Conservation (phyloP, 495 filamentous ascomycete genomes). For the Aspergillus sclerotiicarbonarius region DNA sequence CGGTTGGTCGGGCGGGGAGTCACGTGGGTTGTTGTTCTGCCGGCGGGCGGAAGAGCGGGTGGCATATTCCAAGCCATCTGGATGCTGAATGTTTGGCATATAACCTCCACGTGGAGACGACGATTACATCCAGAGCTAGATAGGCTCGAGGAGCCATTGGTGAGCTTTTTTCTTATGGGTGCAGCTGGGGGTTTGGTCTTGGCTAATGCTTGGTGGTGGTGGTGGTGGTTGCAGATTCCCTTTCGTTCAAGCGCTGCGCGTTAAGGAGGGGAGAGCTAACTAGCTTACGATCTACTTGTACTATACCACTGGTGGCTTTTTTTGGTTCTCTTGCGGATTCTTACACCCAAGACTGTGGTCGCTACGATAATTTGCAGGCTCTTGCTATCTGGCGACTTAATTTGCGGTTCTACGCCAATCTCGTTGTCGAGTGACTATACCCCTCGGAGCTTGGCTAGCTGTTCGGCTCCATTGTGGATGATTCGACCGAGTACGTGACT, state of each 20-base stretch:
- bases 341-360: background rate
- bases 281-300: background rate
- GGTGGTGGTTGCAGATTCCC: background rate
- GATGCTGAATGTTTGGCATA: background rate
- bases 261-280: conserved; percentile 2
- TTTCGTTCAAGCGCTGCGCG: conserved; percentile 11
- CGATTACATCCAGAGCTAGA: background rate
- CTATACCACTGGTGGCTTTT: background rate
- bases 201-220: background rate
- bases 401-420: background rate
- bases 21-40: conserved; percentile 26
- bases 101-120: background rate
- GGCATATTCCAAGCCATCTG: no score
- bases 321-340: background rate
- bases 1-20: conserved; percentile 20
- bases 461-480: background rate
- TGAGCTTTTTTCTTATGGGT: background rate
- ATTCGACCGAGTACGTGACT: background rate
- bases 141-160: background rate
- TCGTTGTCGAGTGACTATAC: background rate
- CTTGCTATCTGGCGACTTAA: background rate
- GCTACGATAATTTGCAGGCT: background rate
- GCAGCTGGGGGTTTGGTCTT: background rate
- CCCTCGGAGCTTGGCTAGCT: background rate
- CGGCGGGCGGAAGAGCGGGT: conserved; percentile 10